A percentile compares a stretch with the other conserved stretches of the same genome.
These are phyloP conservation scores for Psilocybe cubensis DNA, from an alignment of 768 basidiomycete species.

Conservation along the genomic window DNA sequence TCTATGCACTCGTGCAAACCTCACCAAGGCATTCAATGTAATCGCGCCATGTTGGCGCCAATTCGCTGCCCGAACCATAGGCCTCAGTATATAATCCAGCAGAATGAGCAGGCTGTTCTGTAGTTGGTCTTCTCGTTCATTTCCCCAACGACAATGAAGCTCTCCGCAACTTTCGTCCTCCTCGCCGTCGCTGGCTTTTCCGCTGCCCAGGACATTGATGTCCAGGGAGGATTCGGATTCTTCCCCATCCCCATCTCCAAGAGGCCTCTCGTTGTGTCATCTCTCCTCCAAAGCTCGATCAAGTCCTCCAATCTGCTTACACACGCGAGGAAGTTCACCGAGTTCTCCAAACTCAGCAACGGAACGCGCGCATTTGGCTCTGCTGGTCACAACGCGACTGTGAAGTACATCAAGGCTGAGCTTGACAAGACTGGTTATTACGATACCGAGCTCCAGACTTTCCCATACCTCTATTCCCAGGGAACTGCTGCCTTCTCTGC, in stretches of 20 bases:
- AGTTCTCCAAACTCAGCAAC: slow-evolving; percentile 28
- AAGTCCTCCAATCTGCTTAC: slow-evolving; percentile 23
- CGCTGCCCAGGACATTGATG: slow-evolving; percentile 3
- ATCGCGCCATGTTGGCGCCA: slow-evolving; percentile 5
- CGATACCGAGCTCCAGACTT: slow-evolving; percentile 29
- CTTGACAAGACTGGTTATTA: slow-evolving; percentile 31
- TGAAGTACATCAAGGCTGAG: slow-evolving; percentile 29
- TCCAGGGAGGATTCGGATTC: neutral
- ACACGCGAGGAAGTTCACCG: slow-evolving; percentile 30
- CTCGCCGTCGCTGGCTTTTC: slow-evolving; percentile 7
- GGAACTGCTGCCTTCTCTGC: slow-evolving; percentile 23
- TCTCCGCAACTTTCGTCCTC: slow-evolving; percentile 5
- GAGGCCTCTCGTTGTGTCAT: slow-evolving; percentile 16
- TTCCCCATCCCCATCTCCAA: neutral
- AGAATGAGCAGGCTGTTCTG: neutral
- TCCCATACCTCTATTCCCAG: slow-evolving; percentile 30
- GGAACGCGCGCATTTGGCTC: slow-evolving; percentile 33
- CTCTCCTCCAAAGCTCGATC: slow-evolving; percentile 7
- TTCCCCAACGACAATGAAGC: slow-evolving; percentile 7
- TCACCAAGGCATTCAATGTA: neutral
- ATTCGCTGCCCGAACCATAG: neutral
- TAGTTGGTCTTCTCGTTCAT: neutral
- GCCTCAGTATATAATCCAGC: neutral
- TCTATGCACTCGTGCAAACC: neutral
- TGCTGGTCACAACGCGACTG: slow-evolving; percentile 32